A percentile compares a stretch with the other conserved stretches of the same genome.
Conservation (phyloP, 805 yeast genomes). For the Wickerhamomyces tratensis region DNA sequence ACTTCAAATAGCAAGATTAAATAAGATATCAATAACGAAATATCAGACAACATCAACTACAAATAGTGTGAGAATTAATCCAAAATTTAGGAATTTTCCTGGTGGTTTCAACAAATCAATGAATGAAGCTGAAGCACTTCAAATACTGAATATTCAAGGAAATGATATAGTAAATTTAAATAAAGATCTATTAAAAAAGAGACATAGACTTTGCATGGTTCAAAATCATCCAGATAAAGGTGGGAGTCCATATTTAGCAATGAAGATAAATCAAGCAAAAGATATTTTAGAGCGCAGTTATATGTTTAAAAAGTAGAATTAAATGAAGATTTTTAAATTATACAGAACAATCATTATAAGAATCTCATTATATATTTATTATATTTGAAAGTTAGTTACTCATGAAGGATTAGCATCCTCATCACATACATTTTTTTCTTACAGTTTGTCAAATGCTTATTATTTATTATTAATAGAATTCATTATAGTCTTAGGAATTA, state of each 20-base stretch:
- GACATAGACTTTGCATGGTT: conserved; percentile 71
- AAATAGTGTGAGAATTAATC: conserved; percentile 8
- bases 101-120: conserved; percentile 61
- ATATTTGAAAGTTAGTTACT: too few relatives aligned
- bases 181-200: conserved; percentile 45
- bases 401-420: too few relatives aligned
- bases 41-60: conserved; percentile 5
- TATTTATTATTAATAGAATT: too few relatives aligned
- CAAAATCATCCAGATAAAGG: conserved; percentile 86
- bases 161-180: conserved; percentile 42
- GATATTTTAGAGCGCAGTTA: conserved; percentile 63
- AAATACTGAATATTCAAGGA: conserved; percentile 49
- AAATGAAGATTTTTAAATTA: too few relatives aligned
- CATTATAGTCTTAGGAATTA: too few relatives aligned
- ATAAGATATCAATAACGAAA: conserved; percentile 21
- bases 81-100: conserved; percentile 27
- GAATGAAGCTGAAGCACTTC: conserved; percentile 64
- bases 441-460: too few relatives aligned
- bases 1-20: conserved; percentile 28
- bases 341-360: too few relatives aligned
- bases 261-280: conserved; percentile 82
- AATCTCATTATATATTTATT: too few relatives aligned
- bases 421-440: too few relatives aligned
- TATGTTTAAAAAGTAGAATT: conserved; percentile 20
- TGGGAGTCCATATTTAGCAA: conserved; percentile 73